These are phyloP conservation scores for Aspergillus carbonarius DNA, from an alignment of 2,329 filamentous ascomycete species.

Conservation along the genomic window DNA sequence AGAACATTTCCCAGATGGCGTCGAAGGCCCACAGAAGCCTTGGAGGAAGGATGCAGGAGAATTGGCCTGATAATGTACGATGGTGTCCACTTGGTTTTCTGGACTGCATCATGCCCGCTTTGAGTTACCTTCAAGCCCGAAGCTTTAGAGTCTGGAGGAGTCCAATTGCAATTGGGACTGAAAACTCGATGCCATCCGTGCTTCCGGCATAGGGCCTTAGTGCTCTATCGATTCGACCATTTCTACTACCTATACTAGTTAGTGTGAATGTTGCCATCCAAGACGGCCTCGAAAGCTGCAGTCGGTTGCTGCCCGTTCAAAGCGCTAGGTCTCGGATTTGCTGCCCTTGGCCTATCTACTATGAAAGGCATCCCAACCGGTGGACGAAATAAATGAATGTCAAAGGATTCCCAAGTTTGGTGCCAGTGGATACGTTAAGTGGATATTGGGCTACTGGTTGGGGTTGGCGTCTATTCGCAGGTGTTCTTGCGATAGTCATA, in stretches of 20 bases:
- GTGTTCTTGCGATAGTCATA: slow-evolving; percentile 4
- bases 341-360: slow-evolving; percentile 4
- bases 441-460: slow-evolving; percentile 7
- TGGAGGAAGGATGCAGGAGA: slow-evolving; percentile 11
- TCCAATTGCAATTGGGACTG: slow-evolving; percentile 17
- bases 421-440: slow-evolving; percentile 5
- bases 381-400: neutral
- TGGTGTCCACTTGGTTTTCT: slow-evolving; percentile 1
- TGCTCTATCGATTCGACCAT: slow-evolving; percentile 10
- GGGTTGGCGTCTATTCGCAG: slow-evolving; percentile 3
- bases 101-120: neutral
- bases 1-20: slow-evolving; percentile 16
- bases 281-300: slow-evolving; percentile 4
- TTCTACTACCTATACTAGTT: slow-evolving; percentile 12
- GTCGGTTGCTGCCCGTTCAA: slow-evolving; percentile 7
- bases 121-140: neutral
- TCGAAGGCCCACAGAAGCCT: slow-evolving; percentile 22
- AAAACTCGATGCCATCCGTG: slow-evolving; percentile 9
- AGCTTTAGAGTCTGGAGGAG: slow-evolving; percentile 11
- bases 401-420: slow-evolving; percentile 17
- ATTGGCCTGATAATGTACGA: slow-evolving; percentile 16
- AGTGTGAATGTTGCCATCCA: neutral
- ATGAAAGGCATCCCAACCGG: slow-evolving; percentile 1
- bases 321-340: neutral
- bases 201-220: slow-evolving; percentile 19